phyloP scores from a whole-genome alignment of 1,139 yeast genomes.

The Candida neerlandica region DNA sequence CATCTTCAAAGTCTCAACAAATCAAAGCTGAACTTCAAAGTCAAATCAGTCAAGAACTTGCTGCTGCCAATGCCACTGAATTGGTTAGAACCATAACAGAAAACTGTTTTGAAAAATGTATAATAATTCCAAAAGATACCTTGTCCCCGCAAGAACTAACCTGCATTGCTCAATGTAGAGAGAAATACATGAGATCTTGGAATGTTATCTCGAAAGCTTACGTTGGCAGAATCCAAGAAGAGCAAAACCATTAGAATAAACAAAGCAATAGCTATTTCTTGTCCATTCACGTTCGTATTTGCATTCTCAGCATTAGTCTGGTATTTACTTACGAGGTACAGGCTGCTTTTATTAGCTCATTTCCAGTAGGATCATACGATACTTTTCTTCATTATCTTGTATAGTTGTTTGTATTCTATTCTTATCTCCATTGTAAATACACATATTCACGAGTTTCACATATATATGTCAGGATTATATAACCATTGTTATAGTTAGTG shows the following conservation, averaged over 20 bases:
- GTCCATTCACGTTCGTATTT: background rate
- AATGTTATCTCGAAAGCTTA: slow-evolving; percentile 78
- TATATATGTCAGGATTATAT: too few relatives aligned
- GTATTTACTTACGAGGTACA: too few relatives aligned
- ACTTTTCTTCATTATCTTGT: background rate
- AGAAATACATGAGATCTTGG: slow-evolving; percentile 92
- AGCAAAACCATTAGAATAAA: slow-evolving; percentile 5
- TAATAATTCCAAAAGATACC: slow-evolving; percentile 51
- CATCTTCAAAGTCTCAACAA: slow-evolving; percentile 22
- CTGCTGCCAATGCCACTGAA: slow-evolving; percentile 87
- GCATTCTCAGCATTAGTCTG: background rate
- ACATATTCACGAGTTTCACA: background rate
- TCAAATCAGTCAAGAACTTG: slow-evolving; percentile 80
- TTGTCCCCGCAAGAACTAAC: slow-evolving; percentile 34
- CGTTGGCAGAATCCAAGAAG: slow-evolving; percentile 65
- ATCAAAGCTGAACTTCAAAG: slow-evolving; percentile 64
- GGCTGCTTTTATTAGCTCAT: too few relatives aligned
- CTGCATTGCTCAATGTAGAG: slow-evolving; percentile 78
- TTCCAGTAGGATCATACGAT: background rate
- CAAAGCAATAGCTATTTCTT: background rate
- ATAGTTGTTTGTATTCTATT: background rate
- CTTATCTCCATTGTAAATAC: background rate
- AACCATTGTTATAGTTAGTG: background rate
- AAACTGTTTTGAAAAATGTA: slow-evolving; percentile 82
- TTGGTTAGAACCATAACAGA: slow-evolving; percentile 85